Conservation (phyloP, 2,329 filamentous ascomycete species). For the Didymella sp. region DNA sequence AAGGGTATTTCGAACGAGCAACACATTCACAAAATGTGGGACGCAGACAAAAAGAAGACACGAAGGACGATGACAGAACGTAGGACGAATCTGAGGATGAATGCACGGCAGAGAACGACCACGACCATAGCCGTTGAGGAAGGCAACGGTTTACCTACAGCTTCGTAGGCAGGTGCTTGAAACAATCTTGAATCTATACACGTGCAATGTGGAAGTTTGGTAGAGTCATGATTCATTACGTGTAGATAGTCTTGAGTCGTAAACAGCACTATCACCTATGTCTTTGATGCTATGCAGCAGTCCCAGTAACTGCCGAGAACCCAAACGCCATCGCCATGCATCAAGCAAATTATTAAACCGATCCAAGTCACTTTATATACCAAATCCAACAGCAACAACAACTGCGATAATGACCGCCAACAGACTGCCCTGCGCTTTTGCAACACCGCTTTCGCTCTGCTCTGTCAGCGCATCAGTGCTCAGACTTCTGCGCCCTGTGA, state of each 20-base stretch:
- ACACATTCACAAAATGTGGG: neutral
- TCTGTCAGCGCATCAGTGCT: constrained; percentile 29
- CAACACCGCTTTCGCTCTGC: constrained; percentile 23
- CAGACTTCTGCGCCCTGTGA: constrained; percentile 35
- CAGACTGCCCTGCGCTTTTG: constrained; percentile 28
- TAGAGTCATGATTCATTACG: constrained; percentile 3
- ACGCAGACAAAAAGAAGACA: no score
- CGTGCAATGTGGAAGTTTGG: neutral
- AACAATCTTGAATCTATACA: no score
- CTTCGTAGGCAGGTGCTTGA: no score
- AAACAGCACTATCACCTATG: neutral
- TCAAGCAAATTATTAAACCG: neutral
- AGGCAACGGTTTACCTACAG: no score
- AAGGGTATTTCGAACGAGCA: neutral
- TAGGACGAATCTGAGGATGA: neutral
- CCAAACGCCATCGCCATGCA: constrained; percentile 18
- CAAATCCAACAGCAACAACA: constrained; percentile 39
- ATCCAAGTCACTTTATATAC: constrained; percentile 1
- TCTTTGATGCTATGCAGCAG: neutral
- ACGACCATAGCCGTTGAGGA: no score
- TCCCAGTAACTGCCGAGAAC: neutral
- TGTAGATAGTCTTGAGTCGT: neutral
- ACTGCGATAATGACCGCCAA: constrained; percentile 43
- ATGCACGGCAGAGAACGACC: neutral
- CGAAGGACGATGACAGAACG: no score